These are phyloP conservation scores for Persicaria maculosa DNA, from an alignment of 148 eudicot genomes.

Conservation along the genomic window DNA sequence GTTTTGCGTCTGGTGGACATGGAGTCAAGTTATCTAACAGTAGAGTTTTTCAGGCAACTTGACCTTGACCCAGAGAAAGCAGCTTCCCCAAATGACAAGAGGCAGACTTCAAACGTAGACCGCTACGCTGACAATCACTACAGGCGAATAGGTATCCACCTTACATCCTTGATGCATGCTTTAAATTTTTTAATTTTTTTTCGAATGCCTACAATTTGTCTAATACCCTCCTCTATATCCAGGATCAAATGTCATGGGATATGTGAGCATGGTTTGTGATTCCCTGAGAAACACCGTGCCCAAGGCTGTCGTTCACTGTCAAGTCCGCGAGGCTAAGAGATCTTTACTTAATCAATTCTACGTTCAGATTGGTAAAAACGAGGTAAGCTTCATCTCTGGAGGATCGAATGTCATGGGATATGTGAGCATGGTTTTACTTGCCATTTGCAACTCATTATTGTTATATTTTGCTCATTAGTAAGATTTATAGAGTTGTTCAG, in stretches of 20 bases:
- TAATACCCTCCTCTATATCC: slow-evolving; percentile 13
- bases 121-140: slow-evolving; percentile 72
- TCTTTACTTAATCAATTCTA: slow-evolving; percentile 70
- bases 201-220: background rate
- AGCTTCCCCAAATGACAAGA: background rate
- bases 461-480: background rate
- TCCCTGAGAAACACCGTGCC: slow-evolving; percentile 72
- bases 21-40: slow-evolving; percentile 95
- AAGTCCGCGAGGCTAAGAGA: slow-evolving; percentile 85
- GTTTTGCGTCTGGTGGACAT: slow-evolving; percentile 86
- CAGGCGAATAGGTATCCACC: slow-evolving; percentile 66
- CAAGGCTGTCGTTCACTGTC: slow-evolving; percentile 92
- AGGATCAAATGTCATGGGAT: slow-evolving; percentile 86
- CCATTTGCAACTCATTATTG: background rate
- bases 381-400: slow-evolving; percentile 40
- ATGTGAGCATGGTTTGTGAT: slow-evolving; percentile 82
- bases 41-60: slow-evolving; percentile 88
- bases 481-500: too few relatives aligned
- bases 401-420: slow-evolving; percentile 84
- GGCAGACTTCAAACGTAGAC: slow-evolving; percentile 44
- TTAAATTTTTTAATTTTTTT: slow-evolving; percentile 4
- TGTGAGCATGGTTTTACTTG: slow-evolving; percentile 15
- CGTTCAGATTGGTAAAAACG: slow-evolving; percentile 70
- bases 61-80: slow-evolving; percentile 70
- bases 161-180: background rate